Evolutionary conservation across 176 grass and related monocot genomes (phyloP), one percentile per base, ranked within the genome.

Genomic region (Hordeum marinum): DNA sequence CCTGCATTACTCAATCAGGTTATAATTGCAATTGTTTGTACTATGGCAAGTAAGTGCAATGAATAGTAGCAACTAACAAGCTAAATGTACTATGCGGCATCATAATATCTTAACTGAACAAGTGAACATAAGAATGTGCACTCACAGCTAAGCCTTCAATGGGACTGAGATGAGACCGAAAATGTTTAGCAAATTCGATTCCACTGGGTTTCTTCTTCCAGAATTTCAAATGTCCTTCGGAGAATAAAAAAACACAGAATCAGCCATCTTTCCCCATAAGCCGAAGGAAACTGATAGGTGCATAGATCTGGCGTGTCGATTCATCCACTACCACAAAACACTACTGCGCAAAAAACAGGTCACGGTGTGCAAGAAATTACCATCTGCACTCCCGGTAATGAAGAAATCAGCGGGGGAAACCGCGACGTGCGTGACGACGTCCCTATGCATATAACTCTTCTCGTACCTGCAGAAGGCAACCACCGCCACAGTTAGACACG

Each of bases 391-490:
- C 55, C 93, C 96, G 17, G 96, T 98, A 69, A 98, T 95, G 84
- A 98, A 98, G 86, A 96, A 98, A 61, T 98, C 96, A 0, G 93
- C 89, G 0, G 88, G 78, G 4, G 96, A 96, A 7, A 94, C 90
- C 0, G 96, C 91, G 2, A 98, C 96, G 54, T 98, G 96, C 25
- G 93, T 98, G 63, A 98, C 96, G 17, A 98, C 93, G 63, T 98
- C 96, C 54, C 96, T 85, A 68, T 98, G 96, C 96, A 98, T 98
- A 58, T 96, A 98, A 85, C 96, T 98, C 86, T 96, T 98, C 91
- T 98, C 96, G 35, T 96, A 98, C 96, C 96, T 98, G 90, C 87
- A 77, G 59, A 62, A 60, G 15, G 25, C 41, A 77, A 39, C 46
- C 27, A 42, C 34, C 7, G 2, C 5, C 18, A 9, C 11, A 66